Base-by-base conservation (phyloP, 139 green algal species). In the Chlorella vulgaris region DNA sequence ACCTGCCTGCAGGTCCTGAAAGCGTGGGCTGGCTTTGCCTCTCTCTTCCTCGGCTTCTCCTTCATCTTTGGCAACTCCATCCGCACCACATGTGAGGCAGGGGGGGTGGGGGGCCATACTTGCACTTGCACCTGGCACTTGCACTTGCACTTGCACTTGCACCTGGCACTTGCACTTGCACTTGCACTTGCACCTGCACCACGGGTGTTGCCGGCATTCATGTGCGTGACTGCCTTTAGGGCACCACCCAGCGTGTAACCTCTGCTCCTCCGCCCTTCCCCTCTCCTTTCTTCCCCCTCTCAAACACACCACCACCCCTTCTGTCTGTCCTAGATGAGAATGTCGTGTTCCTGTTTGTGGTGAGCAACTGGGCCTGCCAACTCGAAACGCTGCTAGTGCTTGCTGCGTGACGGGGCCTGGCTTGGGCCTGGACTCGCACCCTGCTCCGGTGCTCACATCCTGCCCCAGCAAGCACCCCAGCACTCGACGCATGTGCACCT, bases 11-110 rank as follows among this genome's bases (percentile, higher is more conserved):
- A 58, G 47, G 47, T 60, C 67, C 68, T 58, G 28, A 55, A 55
- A 50, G 29, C 55, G 18, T 65, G 55, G 55, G 31, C 63, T n/a
- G 63, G 63, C 35, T 77, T 77, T 33, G 70, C 70, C 13, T 66
- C 47, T 4, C 47, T 78, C 47, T 66, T 78, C 70, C 70, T 78
- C 1, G 50, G 70, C 82, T 81, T 82, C 51, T 74, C 74, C 18
- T 88, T 88, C 51, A 40, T 88, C 33, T 88, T 88, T 60, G 67
- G 73, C 58, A 84, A 88, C 77, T 63, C 31, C 67, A 53, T 88
- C 31, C 65, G 79, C 39, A 85, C 79, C 36, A 78, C 50, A n/a
- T 74, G 74, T 69, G 74, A 58, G 74, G 8, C 13, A 38, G 15
- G 10, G 43, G n/a, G 29, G 29, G 47, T 21, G 29, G 70, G 10